Evolutionary conservation across 2,329 filamentous ascomycete species (phyloP), one percentile per base, ranked within the genome.

Genomic region (Ascochyta lentis): DNA sequence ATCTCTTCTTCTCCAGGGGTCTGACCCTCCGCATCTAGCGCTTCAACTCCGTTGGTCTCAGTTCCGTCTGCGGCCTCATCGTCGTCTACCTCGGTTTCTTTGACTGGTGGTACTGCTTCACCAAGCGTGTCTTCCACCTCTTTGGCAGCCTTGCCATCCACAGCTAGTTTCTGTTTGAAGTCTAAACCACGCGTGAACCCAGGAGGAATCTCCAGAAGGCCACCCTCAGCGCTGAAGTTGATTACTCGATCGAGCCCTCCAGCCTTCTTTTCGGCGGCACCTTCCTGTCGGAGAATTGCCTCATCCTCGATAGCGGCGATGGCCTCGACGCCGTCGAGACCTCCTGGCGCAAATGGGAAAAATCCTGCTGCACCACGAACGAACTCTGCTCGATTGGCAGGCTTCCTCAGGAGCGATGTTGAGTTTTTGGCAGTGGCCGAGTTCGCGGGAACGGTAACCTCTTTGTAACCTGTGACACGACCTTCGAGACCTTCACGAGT

Each of bases 351-450:
- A 77, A 98, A 97, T 0, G 94, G 94, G 56, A 96, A 96, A 78
- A 96, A 97, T 0, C 94, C 94, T 7, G 93, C 92, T 33, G 90
- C 93, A 13, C 95, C 95, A 58, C 94, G 85, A 12, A 98, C 93
- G 75, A 98, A 96, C 45, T 98, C 93, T 27, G 91, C 91, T 59
- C 91, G 86, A 54, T 87, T 88, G 13, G 91, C 94, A 3, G 94
- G 94, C 71, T 96, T 96, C 41, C 95, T 86, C 15, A 90, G 80
- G 37, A 97, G 81, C 5, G 92, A 96, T 0, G 93, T 98, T 3
- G 92, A 97, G 71, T 96, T 96, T 78, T 97, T 99, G 43, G 92
- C 94, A 15, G 91, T 97, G 15, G 90, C 91, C 67, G 90, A 96
- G 68, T 88, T 90, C 31, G 91, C 91, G 5, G 94, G 92, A 8